Conservation (phyloP, 1,284 basidiomycete genomes). For the Boletus sp. region DNA sequence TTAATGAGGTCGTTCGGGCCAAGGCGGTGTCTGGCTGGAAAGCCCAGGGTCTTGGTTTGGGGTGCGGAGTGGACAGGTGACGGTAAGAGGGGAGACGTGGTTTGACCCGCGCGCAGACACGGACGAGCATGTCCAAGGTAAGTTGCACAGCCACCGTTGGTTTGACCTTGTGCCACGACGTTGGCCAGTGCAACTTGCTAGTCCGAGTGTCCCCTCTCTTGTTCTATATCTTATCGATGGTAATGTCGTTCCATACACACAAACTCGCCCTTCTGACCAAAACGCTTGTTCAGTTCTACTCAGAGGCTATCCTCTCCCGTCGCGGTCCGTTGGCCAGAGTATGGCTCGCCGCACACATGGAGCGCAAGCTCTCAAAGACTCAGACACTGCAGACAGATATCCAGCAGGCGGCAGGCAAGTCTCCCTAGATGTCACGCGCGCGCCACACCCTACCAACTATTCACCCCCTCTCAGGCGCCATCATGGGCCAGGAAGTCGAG, state of each 20-base stretch:
- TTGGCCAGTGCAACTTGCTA: too few species aligned
- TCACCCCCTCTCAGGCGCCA: conserved; percentile 58
- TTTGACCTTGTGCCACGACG: neutral
- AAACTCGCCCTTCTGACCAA: neutral
- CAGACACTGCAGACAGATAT: conserved; percentile 94
- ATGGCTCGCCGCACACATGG: conserved; percentile 99
- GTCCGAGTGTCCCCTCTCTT: conserved; percentile 5
- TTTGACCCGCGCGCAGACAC: neutral
- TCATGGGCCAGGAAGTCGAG: conserved; percentile 84
- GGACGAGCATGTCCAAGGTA: neutral
- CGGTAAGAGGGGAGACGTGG: neutral
- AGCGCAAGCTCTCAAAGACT: conserved; percentile 94
- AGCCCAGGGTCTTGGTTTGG: conserved; percentile 11
- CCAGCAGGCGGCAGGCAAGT: conserved; percentile 84
- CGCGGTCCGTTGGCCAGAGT: conserved; percentile 93
- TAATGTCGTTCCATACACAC: conserved; percentile 9
- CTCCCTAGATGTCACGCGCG: neutral
- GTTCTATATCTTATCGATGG: conserved; percentile 26
- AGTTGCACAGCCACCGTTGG: neutral
- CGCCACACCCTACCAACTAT: neutral
- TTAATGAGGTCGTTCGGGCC: conserved; percentile 27
- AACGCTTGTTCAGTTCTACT: conserved; percentile 66
- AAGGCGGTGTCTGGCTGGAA: conserved; percentile 30
- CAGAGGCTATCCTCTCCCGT: conserved; percentile 88
- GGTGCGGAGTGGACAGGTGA: neutral